A percentile compares a stretch with the other conserved stretches of the same genome.
Conservation (phyloP, 495 filamentous ascomycete genomes). For the Amphirosellinia nigrospora region DNA sequence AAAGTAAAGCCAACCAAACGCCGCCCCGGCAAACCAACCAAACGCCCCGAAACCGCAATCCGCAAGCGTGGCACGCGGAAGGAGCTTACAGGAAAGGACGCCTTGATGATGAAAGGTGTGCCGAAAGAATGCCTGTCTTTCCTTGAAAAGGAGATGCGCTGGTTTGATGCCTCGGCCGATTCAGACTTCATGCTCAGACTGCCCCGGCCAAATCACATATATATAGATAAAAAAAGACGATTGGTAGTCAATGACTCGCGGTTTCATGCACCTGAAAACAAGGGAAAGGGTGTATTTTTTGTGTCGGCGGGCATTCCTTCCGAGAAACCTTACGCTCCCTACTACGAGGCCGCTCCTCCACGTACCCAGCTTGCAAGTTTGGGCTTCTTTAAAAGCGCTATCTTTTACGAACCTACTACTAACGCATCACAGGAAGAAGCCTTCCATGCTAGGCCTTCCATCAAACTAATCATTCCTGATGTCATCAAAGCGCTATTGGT, state of each 20-base stretch:
- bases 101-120: not conserved
- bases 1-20: not conserved
- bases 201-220: slow-evolving; percentile 35
- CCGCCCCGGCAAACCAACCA: not conserved
- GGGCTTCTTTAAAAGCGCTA: not conserved
- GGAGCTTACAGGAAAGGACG: not conserved
- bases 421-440: slow-evolving; percentile 72
- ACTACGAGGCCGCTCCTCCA: not conserved
- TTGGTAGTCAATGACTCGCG: slow-evolving; percentile 15
- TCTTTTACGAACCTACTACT: slow-evolving; percentile 32
- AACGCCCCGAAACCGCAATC: not conserved
- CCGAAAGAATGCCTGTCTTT: not conserved
- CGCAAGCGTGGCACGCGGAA: not conserved
- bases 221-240: slow-evolving; percentile 23
- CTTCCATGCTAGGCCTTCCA: slow-evolving; percentile 77
- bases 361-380: not conserved
- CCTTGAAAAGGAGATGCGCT: slow-evolving; percentile 15
- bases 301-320: slow-evolving; percentile 41
- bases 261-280: slow-evolving; percentile 13
- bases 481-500: slow-evolving; percentile 87
- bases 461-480: slow-evolving; percentile 84
- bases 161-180: slow-evolving; percentile 2
- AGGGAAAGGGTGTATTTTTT: slow-evolving; percentile 1
- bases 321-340: slow-evolving; percentile 24
- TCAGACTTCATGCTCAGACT: slow-evolving; percentile 33